phyloP scores from a whole-genome alignment of 2,329 filamentous ascomycete species.

The Nemania serpens region DNA sequence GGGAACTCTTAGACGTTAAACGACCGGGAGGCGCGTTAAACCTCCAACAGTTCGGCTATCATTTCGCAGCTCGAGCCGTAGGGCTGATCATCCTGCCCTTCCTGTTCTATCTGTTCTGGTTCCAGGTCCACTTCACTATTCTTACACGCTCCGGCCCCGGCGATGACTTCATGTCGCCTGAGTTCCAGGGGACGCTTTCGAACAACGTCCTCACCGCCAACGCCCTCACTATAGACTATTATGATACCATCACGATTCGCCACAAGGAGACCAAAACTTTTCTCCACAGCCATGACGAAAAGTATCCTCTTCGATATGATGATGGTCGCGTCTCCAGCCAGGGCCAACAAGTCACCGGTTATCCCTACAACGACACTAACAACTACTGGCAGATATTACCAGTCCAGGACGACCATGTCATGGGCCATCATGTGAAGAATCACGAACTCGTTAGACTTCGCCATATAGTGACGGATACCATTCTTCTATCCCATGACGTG shows the following conservation, averaged over 20 bases:
- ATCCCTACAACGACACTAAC: slow-evolving; percentile 98
- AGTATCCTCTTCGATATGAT: slow-evolving; percentile 92
- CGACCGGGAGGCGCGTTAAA: slow-evolving; percentile 79
- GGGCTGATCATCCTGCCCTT: slow-evolving; percentile 90
- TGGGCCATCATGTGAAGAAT: slow-evolving; percentile 73
- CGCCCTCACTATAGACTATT: slow-evolving; percentile 85
- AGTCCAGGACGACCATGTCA: slow-evolving; percentile 59
- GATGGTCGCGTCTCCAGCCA: slow-evolving; percentile 97
- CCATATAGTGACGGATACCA: slow-evolving; percentile 82
- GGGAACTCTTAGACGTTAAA: slow-evolving; percentile 91
- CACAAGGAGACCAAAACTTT: slow-evolving; percentile 99
- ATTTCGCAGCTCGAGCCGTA: slow-evolving; percentile 85
- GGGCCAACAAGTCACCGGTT: slow-evolving; percentile 96
- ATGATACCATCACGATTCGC: slow-evolving; percentile 81
- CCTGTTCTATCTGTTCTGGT: slow-evolving; percentile 99
- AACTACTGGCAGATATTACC: slow-evolving; percentile 97
- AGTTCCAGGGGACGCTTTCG: slow-evolving; percentile 95
- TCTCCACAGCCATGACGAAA: slow-evolving; percentile 89
- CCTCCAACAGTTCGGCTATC: slow-evolving; percentile 80
- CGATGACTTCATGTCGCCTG: slow-evolving; percentile 98
- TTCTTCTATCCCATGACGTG: slow-evolving; percentile 93
- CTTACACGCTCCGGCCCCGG: slow-evolving; percentile 87
- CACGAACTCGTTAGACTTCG: slow-evolving; percentile 85
- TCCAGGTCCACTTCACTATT: slow-evolving; percentile 97
- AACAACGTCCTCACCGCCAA: slow-evolving; percentile 93